Conservation (phyloP, 306 rosid genomes). For the Quercus agrifolia region DNA sequence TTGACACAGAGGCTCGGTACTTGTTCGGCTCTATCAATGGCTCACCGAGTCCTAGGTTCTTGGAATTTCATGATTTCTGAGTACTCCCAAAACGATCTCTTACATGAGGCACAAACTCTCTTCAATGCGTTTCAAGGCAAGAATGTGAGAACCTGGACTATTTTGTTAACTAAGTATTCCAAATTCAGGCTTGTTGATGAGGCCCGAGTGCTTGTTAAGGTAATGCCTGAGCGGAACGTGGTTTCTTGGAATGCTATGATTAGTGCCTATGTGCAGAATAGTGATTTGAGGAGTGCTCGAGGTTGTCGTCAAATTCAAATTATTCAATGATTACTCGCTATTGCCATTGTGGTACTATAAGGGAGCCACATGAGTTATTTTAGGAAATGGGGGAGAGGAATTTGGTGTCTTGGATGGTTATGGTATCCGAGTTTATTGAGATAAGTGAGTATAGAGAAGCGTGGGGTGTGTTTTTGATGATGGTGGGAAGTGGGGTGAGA, state of each 20-base stretch:
- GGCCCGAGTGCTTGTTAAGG: constrained; percentile 19
- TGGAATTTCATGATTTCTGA: constrained; percentile 32
- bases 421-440: constrained; percentile 30
- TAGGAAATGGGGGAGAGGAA: constrained; percentile 19
- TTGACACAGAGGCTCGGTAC: constrained; percentile 7
- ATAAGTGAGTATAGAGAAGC: constrained; percentile 10
- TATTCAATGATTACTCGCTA: constrained; percentile 21
- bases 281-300: constrained; percentile 24
- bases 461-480: constrained; percentile 17
- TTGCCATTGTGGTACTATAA: constrained; percentile 17
- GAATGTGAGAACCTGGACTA: constrained; percentile 36
- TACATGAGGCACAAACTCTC: constrained; percentile 20
- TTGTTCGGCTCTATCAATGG: constrained; percentile 23
- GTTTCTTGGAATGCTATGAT: constrained; percentile 34
- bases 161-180: constrained; percentile 29
- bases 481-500: constrained; percentile 21
- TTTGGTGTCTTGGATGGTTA: constrained; percentile 30
- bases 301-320: constrained; percentile 19
- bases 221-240: constrained; percentile 25
- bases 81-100: constrained; percentile 14
- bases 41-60: constrained; percentile 10
- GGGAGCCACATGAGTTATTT: constrained; percentile 27
- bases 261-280: constrained; percentile 15
- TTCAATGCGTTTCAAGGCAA: constrained; percentile 23
- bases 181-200: constrained; percentile 19